These are phyloP conservation scores for Triticum monococcum DNA, from an alignment of 176 grass and related monocot species.

Conservation along the genomic window DNA sequence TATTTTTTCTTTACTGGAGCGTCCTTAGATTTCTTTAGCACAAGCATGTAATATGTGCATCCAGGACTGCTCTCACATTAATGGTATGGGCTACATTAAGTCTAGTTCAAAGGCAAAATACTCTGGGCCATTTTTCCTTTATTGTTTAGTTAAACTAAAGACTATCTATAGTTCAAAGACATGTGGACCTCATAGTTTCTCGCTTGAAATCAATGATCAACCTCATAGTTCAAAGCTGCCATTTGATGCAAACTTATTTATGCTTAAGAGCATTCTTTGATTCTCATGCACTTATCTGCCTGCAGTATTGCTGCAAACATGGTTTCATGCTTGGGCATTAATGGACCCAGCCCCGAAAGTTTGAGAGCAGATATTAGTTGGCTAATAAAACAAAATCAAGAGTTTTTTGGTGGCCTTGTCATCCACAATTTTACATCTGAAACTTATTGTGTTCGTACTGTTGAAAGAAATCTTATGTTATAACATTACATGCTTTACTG, in stretches of 20 bases:
- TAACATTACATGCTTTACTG: neutral
- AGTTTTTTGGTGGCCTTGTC: neutral
- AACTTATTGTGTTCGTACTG: neutral
- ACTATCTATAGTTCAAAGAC: neutral
- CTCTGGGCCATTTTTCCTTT: neutral
- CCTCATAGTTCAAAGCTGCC: neutral
- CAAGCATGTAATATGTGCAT: constrained; percentile 4
- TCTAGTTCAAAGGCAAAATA: neutral
- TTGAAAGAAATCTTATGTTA: neutral
- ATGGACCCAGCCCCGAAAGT: neutral
- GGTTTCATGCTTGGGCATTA: constrained; percentile 2
- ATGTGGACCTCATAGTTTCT: neutral
- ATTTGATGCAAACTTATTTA: neutral
- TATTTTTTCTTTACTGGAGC: constrained; percentile 17
- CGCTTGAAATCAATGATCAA: neutral
- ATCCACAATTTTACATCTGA: neutral
- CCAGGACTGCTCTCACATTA: neutral
- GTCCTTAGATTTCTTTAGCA: neutral
- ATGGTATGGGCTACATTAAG: constrained; percentile 14
- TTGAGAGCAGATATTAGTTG: neutral
- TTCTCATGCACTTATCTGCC: neutral
- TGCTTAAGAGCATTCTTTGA: neutral
- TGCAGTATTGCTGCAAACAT: constrained; percentile 14
- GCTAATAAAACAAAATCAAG: neutral
- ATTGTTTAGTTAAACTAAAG: neutral